These are phyloP conservation scores for Elaeagnus macrophylla DNA, from an alignment of 306 rosid species.

Conservation along the genomic window DNA sequence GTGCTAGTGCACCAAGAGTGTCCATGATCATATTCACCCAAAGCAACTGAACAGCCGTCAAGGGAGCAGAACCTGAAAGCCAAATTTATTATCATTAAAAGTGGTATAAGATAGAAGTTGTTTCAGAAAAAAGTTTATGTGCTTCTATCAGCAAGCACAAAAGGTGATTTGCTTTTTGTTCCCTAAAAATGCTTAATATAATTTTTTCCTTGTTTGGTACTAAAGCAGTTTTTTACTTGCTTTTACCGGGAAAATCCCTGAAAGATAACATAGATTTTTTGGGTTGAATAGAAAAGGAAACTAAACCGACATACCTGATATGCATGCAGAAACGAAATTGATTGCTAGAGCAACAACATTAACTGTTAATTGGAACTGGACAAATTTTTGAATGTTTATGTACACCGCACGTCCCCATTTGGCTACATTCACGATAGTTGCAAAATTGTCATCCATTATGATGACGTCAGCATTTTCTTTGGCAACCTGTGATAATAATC, in stretches of 20 bases:
- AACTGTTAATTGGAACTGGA: slow-evolving; percentile 92
- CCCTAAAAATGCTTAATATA: too few relatives aligned
- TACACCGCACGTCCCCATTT: slow-evolving; percentile 95
- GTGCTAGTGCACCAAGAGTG: slow-evolving; percentile 93
- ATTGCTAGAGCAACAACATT: slow-evolving; percentile 78
- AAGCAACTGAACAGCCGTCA: slow-evolving; percentile 90
- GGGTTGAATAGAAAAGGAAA: not conserved
- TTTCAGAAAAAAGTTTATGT: too few relatives aligned
- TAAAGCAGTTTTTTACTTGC: too few relatives aligned
- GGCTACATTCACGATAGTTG: slow-evolving; percentile 74
- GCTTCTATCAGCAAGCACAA: too few relatives aligned
- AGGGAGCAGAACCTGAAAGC: slow-evolving; percentile 86
- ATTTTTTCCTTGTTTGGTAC: too few relatives aligned
- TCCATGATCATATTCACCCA: slow-evolving; percentile 99
- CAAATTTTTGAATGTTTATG: slow-evolving; percentile 92
- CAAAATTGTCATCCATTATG: slow-evolving; percentile 81
- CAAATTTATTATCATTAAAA: slow-evolving; percentile 6
- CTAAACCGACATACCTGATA: slow-evolving; percentile 55
- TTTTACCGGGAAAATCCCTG: too few relatives aligned
- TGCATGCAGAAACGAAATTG: slow-evolving; percentile 85
- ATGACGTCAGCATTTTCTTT: slow-evolving; percentile 91
- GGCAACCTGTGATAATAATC: slow-evolving; percentile 58
- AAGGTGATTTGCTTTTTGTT: too few relatives aligned
- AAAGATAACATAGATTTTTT: too few relatives aligned
- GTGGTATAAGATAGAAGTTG: too few relatives aligned